Evolutionary conservation across 2,329 filamentous ascomycete genomes (phyloP).

Genomic region (Ciborinia camelliae): DNA sequence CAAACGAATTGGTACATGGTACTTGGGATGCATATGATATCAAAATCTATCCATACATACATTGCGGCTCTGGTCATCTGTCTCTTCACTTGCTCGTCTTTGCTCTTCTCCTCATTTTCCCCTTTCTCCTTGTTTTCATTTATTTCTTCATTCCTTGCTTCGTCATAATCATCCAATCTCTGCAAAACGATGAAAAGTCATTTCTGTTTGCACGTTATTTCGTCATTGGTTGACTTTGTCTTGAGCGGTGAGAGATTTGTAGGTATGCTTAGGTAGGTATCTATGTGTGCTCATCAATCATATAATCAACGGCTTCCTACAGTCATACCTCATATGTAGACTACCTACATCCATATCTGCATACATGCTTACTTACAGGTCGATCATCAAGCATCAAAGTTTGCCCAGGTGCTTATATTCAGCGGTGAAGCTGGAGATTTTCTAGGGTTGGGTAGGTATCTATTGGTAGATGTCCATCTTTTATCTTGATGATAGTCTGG

Average conservation of each 20-base stretch:
- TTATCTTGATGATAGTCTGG: too few relatives aligned
- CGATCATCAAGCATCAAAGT: too few relatives aligned
- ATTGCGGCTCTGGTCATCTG: neutral
- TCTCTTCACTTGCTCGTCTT: neutral
- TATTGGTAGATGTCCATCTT: too few relatives aligned
- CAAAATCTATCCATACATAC: neutral
- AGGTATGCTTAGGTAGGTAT: neutral
- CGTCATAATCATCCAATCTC: neutral
- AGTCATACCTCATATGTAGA: neutral
- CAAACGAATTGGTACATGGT: neutral
- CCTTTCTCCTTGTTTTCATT: neutral
- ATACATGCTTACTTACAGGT: too few relatives aligned
- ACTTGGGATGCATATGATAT: slow-evolving; percentile 3
- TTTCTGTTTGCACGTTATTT: neutral
- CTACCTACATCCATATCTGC: neutral
- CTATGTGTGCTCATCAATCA: neutral
- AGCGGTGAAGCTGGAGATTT: neutral
- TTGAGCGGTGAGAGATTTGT: neutral
- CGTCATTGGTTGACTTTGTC: neutral
- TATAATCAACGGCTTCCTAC: neutral
- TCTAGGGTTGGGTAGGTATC: neutral
- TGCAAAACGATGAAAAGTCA: neutral
- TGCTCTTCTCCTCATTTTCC: neutral
- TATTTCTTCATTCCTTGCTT: neutral
- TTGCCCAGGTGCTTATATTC: too few relatives aligned